These are phyloP conservation scores for Crucibulum laeve DNA, from an alignment of 768 basidiomycete genomes.

Conservation along the genomic window DNA sequence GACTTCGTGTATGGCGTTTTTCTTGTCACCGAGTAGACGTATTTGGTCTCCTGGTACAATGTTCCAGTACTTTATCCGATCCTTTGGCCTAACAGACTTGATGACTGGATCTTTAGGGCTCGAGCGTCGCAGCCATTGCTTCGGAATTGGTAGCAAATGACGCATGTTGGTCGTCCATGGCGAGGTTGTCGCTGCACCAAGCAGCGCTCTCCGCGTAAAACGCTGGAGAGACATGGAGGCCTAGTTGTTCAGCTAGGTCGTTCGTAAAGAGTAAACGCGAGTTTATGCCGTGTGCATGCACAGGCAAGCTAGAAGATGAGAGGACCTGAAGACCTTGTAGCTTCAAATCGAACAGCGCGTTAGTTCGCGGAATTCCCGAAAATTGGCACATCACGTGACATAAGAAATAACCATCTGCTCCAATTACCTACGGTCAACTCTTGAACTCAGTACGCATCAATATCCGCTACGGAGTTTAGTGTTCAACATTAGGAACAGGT, in stretches of 20 bases:
- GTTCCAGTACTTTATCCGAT: constrained; percentile 85
- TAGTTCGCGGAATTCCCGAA: background rate
- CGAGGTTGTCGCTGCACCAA: constrained; percentile 42
- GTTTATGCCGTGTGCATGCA: background rate
- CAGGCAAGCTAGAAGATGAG: background rate
- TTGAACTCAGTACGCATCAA: no score
- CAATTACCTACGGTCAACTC: no score
- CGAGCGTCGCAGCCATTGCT: constrained; percentile 41
- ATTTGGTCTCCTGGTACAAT: constrained; percentile 82
- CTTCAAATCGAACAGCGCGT: background rate
- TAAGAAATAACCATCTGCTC: background rate
- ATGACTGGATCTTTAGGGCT: constrained; percentile 38
- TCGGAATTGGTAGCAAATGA: constrained; percentile 61
- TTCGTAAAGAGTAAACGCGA: background rate
- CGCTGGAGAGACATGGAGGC: constrained; percentile 24
- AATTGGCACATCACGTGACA: constrained; percentile 1
- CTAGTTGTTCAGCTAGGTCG: no score
- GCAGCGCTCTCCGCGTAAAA: constrained; percentile 30
- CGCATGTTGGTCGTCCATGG: constrained; percentile 66
- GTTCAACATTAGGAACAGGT: no score
- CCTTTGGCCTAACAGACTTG: constrained; percentile 57
- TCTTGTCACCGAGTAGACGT: constrained; percentile 61
- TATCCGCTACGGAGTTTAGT: no score
- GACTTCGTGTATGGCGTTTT: constrained; percentile 62
- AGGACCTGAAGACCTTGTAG: background rate